phyloP scores from a whole-genome alignment of 1,139 yeast species.

The Scheffersomyces stambukii region DNA sequence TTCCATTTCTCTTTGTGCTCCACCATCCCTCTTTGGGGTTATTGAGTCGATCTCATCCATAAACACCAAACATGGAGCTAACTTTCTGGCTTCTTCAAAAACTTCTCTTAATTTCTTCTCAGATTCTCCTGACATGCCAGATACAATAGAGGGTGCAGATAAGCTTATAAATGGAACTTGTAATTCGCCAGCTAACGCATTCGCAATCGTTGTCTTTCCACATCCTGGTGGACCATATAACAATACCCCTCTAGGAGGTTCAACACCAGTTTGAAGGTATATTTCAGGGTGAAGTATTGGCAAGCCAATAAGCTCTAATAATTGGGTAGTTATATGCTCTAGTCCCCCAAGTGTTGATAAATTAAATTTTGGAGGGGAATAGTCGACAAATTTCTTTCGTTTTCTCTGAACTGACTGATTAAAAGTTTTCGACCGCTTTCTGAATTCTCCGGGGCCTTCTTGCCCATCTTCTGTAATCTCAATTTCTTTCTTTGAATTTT shows the following conservation, averaged over 20 bases:
- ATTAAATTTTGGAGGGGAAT: constrained; percentile 66
- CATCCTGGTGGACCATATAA: constrained; percentile 99
- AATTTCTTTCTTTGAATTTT: constrained; percentile 7
- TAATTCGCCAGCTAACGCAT: constrained; percentile 91
- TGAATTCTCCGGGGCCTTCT: constrained; percentile 15
- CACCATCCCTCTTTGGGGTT: constrained; percentile 93
- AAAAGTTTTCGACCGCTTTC: constrained; percentile 30
- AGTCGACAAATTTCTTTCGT: constrained; percentile 48
- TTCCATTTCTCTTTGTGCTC: constrained; percentile 98
- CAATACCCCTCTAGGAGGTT: constrained; percentile 94
- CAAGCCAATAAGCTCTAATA: constrained; percentile 85
- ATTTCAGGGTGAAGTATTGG: constrained; percentile 94
- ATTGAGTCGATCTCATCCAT: constrained; percentile 97
- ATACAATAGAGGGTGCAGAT: constrained; percentile 94
- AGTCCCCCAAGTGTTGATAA: constrained; percentile 85
- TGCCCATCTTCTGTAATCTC: constrained; percentile 4
- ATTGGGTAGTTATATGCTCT: constrained; percentile 74
- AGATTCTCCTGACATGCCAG: constrained; percentile 99
- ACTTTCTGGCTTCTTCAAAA: constrained; percentile 83
- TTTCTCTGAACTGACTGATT: constrained; percentile 24
- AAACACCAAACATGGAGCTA: constrained; percentile 91
- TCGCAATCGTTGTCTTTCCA: constrained; percentile 95
- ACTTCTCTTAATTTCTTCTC: constrained; percentile 91
- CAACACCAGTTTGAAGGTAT: constrained; percentile 81
- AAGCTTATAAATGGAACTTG: constrained; percentile 89